Evolutionary conservation across 163 green algal genomes (phyloP).

Genomic region (Scenedesmus sp.): DNA sequence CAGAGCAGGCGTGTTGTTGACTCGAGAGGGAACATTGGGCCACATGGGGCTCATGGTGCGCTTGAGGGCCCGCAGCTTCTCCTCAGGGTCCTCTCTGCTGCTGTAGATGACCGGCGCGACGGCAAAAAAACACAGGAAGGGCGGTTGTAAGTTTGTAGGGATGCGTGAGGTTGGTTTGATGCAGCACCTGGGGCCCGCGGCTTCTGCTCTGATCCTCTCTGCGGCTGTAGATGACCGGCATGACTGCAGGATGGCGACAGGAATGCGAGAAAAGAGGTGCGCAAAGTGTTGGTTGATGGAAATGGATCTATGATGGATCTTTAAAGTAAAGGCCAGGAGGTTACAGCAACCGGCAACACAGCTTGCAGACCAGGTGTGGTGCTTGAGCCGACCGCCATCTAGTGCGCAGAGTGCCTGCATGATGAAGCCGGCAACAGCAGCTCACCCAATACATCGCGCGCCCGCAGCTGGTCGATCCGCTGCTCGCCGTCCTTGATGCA

Average conservation of each 20-base stretch:
- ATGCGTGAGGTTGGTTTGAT: neutral
- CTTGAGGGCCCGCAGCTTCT: slow-evolving; percentile 73
- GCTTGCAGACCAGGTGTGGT: too few relatives aligned
- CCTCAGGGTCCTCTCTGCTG: slow-evolving; percentile 66
- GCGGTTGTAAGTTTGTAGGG: too few relatives aligned
- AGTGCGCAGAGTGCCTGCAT: too few relatives aligned
- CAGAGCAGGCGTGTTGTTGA: neutral
- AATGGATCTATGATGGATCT: too few relatives aligned
- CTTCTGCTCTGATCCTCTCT: slow-evolving; percentile 70
- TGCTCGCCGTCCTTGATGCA: neutral
- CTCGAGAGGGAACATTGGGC: too few relatives aligned
- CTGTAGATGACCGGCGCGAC: slow-evolving; percentile 70
- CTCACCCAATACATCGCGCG: neutral
- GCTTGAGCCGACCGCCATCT: too few relatives aligned
- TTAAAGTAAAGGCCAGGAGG: neutral
- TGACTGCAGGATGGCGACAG: slow-evolving; percentile 56
- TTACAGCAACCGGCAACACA: neutral
- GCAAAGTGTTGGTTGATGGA: too few relatives aligned
- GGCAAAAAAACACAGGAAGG: slow-evolving; percentile 36
- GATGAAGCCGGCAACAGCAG: neutral
- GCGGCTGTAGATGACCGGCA: slow-evolving; percentile 67
- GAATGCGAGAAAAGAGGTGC: neutral
- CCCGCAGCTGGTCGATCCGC: neutral
- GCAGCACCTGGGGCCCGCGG: slow-evolving; percentile 59
- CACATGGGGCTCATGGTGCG: neutral